phyloP scores from a whole-genome alignment of 2,329 filamentous ascomycete genomes.

The Penicillium palitans region DNA sequence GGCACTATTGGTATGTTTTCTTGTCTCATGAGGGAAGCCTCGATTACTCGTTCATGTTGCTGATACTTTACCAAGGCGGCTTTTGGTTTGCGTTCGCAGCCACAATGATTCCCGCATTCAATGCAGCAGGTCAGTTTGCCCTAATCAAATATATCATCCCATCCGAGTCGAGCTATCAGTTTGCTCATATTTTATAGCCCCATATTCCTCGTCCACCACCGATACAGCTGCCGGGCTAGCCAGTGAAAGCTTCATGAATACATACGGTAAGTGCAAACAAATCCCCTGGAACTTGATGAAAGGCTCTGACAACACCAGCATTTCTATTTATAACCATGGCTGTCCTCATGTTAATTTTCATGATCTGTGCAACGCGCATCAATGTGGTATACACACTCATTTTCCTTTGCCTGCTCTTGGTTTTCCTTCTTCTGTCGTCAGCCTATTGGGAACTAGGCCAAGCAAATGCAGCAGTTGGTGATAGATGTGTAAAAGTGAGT shows the following conservation, averaged over 20 bases:
- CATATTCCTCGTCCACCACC: slow-evolving; percentile 28
- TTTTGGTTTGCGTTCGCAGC: slow-evolving; percentile 61
- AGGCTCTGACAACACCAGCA: slow-evolving; percentile 12
- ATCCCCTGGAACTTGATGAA: background rate
- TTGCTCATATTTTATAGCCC: slow-evolving; percentile 16
- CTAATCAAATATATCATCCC: slow-evolving; percentile 51
- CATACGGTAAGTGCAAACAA: slow-evolving; percentile 20
- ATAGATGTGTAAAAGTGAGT: slow-evolving; percentile 31
- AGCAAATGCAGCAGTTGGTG: slow-evolving; percentile 33
- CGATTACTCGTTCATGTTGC: background rate
- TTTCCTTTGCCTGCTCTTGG: slow-evolving; percentile 62
- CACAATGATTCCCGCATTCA: slow-evolving; percentile 56
- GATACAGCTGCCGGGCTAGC: slow-evolving; percentile 28
- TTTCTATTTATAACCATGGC: slow-evolving; percentile 69
- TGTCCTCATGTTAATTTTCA: slow-evolving; percentile 65
- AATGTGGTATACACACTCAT: slow-evolving; percentile 71
- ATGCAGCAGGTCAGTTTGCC: slow-evolving; percentile 51
- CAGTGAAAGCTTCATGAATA: slow-evolving; percentile 26
- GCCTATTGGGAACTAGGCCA: slow-evolving; percentile 60
- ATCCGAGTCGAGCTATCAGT: slow-evolving; percentile 40
- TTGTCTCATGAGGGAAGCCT: background rate
- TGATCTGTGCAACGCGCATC: slow-evolving; percentile 69
- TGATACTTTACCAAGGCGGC: slow-evolving; percentile 29
- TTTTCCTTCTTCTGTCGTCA: slow-evolving; percentile 61
- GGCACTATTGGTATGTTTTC: slow-evolving; percentile 47